Conservation (phyloP, 768 basidiomycete species). For the Roridomyces roridus region DNA sequence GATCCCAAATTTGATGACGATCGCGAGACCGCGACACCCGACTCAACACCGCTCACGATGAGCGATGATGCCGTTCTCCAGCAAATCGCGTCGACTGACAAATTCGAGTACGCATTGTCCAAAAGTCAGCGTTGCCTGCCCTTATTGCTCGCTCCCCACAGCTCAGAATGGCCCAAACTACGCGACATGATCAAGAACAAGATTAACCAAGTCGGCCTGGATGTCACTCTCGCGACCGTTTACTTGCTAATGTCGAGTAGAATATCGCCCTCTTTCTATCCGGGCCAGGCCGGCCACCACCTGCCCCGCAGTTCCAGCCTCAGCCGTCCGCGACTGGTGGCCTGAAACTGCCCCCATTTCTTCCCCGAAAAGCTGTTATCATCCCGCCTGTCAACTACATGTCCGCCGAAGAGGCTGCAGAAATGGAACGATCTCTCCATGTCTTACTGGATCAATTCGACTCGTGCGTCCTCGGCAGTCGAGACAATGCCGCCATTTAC, state of each 20-base stretch:
- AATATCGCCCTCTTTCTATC: slow-evolving; percentile 57
- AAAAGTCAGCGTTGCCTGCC: too few species aligned
- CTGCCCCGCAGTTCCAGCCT: slow-evolving; percentile 49
- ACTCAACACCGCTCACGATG: too few species aligned
- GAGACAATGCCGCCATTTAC: slow-evolving; percentile 11
- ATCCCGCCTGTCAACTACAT: slow-evolving; percentile 65
- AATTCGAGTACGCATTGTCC: slow-evolving; percentile 55
- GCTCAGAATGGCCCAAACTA: slow-evolving; percentile 73
- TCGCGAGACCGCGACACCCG: too few species aligned
- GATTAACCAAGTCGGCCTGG: slow-evolving; percentile 63
- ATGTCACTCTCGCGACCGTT: slow-evolving; percentile 1
- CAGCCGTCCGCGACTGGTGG: slow-evolving; percentile 58
- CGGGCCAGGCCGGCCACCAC: slow-evolving; percentile 37
- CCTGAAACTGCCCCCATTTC: slow-evolving; percentile 76
- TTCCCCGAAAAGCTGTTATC: slow-evolving; percentile 59
- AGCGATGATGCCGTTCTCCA: slow-evolving; percentile 58
- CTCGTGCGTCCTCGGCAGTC: slow-evolving; percentile 51
- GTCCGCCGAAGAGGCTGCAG: slow-evolving; percentile 64
- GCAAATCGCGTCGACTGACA: slow-evolving; percentile 69
- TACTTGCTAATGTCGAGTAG: slow-evolving; percentile 33
- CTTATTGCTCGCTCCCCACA: slow-evolving; percentile 31
- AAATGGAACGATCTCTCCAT: slow-evolving; percentile 62
- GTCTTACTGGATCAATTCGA: slow-evolving; percentile 77
- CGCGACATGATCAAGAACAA: slow-evolving; percentile 77
- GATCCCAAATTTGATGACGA: too few species aligned